A percentile compares a stretch with the other conserved stretches of the same genome.
These are phyloP conservation scores for Fusarium longipes DNA, from an alignment of 2,329 filamentous ascomycete species.

Conservation along the genomic window DNA sequence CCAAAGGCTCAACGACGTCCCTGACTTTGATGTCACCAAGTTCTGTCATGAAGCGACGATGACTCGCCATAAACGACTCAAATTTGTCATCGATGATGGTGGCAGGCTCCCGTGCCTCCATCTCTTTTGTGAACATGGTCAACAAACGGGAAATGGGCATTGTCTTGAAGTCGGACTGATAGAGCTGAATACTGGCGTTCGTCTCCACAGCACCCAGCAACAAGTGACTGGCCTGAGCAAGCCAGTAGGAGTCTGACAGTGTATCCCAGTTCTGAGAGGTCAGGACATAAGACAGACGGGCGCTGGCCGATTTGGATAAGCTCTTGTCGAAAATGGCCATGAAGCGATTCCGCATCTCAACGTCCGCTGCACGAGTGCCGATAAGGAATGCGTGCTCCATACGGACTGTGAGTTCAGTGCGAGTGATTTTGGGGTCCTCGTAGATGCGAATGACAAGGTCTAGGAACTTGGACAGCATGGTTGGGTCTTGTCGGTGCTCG, in stretches of 20 bases:
- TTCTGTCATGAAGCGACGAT: conserved; percentile 86
- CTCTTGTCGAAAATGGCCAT: conserved; percentile 96
- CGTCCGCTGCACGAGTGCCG: conserved; percentile 89
- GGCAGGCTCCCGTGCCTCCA: conserved; percentile 71
- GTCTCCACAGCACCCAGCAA: conserved; percentile 92
- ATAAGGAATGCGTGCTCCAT: conserved; percentile 99
- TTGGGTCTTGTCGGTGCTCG: conserved; percentile 83
- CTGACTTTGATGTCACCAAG: conserved; percentile 87
- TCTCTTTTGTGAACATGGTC: conserved; percentile 79
- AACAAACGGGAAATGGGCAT: conserved; percentile 80
- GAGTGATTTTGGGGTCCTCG: conserved; percentile 94
- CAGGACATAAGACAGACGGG: conserved; percentile 88
- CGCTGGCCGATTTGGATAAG: conserved; percentile 90
- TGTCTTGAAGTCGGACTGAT: conserved; percentile 85
- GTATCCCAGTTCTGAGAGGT: conserved; percentile 97
- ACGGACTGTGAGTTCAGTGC: conserved; percentile 94
- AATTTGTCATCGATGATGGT: conserved; percentile 85
- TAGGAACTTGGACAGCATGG: conserved; percentile 90
- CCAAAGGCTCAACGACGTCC: conserved; percentile 89
- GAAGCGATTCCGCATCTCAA: conserved; percentile 97
- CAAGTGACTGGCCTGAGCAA: conserved; percentile 93
- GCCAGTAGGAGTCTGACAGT: conserved; percentile 93
- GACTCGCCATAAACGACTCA: conserved; percentile 79
- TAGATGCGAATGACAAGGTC: conserved; percentile 98
- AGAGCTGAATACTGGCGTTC: conserved; percentile 80